phyloP scores from a whole-genome alignment of 345 rosid species.

The Draba incana region DNA sequence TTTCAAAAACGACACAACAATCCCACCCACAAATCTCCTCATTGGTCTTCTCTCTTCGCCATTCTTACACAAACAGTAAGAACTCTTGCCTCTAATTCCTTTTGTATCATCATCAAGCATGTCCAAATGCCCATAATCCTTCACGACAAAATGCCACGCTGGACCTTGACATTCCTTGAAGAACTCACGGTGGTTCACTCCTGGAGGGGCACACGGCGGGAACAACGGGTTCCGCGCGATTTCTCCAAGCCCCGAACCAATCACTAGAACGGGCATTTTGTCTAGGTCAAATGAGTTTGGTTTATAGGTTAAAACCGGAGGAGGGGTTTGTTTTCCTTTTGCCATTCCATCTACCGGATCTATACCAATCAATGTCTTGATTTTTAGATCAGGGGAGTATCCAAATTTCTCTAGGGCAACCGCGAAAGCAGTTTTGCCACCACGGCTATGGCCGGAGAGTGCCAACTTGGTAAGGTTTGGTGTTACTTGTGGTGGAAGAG shows the following conservation, averaged over 20 bases:
- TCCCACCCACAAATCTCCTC: slow-evolving; percentile 79
- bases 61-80: slow-evolving; percentile 74
- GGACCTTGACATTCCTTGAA: slow-evolving; percentile 66
- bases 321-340: slow-evolving; percentile 71
- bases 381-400: slow-evolving; percentile 44
- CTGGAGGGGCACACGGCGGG: slow-evolving; percentile 80
- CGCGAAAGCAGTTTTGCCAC: slow-evolving; percentile 85
- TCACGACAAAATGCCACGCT: slow-evolving; percentile 69
- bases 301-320: slow-evolving; percentile 65
- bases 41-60: slow-evolving; percentile 73
- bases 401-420: slow-evolving; percentile 54
- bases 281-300: slow-evolving; percentile 72
- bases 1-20: slow-evolving; percentile 63
- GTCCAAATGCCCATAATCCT: slow-evolving; percentile 79
- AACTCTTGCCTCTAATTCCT: slow-evolving; percentile 60
- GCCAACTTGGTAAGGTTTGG: slow-evolving; percentile 63
- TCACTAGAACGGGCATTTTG: slow-evolving; percentile 56
- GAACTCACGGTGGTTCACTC: slow-evolving; percentile 76
- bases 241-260: slow-evolving; percentile 83
- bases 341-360: slow-evolving; percentile 87
- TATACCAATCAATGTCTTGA: slow-evolving; percentile 70
- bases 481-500: slow-evolving; percentile 60
- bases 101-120: slow-evolving; percentile 80
- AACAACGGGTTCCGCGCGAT: slow-evolving; percentile 49
- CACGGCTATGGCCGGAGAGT: slow-evolving; percentile 87